Base-by-base conservation (phyloP, 2,329 filamentous ascomycete genomes). In the Fusarium virguliforme region DNA sequence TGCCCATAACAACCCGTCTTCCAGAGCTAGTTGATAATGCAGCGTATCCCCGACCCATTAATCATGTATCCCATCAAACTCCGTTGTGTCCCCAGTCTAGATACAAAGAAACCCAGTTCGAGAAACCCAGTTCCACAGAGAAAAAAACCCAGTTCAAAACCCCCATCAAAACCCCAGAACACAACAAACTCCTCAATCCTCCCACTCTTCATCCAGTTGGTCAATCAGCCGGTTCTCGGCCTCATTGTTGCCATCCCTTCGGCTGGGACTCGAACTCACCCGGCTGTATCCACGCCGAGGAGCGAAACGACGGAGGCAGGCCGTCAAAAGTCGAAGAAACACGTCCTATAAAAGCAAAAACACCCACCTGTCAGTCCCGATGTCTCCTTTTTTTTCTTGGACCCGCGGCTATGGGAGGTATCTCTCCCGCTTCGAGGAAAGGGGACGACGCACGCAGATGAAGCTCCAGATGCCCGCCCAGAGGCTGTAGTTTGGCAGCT, bases 141-240 rank as follows among this genome's bases (percentile, higher is more conserved):
- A 54, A 62, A 62, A 10, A 59, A 59, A 60, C 63, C 62, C 60
- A 63, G 48, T 15, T 41, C 58, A 60, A 70, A 51, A 58, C 40
- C 51, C 8, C 24, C 22, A 26, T 30, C 32, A 48, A 55, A 68
- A 51, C 46, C 57, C 38, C 34, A 56, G 62, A 66, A 35, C 13
- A 51, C 41, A 28, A 35, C 22, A 43, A 60, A 48, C 15, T 53
- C 18, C 32, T 67, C 26, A 91, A 70, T 97, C 95, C 75, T 98
- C 95, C 95, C 95, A 98, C 79, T 98, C 95, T 80, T 98, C 95
- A 77, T 98, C 96, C 65, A 98, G 85, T 81, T 98, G 94, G 80
- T 98, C 95, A 79, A 99, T 98, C 75, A 98, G 83, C 70, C 94
- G 86, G 81, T 98, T 98, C 82, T 98, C 96, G 61, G 94, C 95